These are phyloP conservation scores for Gynochthodes officinalis DNA, from an alignment of 257 asterid genomes.

Conservation along the genomic window DNA sequence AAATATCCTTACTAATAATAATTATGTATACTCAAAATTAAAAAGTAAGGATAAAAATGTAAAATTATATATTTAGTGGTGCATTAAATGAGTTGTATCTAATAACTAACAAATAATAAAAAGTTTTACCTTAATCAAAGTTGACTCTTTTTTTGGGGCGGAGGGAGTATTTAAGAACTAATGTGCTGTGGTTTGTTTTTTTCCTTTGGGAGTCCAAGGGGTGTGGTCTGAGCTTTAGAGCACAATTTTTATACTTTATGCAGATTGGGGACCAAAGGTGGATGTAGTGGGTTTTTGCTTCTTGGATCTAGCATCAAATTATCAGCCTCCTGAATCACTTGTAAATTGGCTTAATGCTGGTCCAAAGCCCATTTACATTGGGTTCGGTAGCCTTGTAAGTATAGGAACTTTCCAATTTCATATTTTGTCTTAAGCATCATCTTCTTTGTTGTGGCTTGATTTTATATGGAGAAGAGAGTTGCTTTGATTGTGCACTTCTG, in stretches of 20 bases:
- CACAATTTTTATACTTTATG: constrained; percentile 30
- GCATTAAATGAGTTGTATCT: too few species aligned
- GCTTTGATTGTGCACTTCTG: neutral
- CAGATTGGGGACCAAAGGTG: constrained; percentile 97
- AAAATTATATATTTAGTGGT: too few species aligned
- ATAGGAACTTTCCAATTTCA: constrained; percentile 16
- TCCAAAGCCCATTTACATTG: constrained; percentile 79
- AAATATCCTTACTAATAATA: too few species aligned
- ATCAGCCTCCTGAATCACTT: constrained; percentile 83
- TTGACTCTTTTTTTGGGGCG: too few species aligned
- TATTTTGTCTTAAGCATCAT: constrained; percentile 11
- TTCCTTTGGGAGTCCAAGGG: neutral
- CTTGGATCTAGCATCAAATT: constrained; percentile 92
- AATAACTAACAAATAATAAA: too few species aligned
- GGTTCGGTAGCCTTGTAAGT: constrained; percentile 90
- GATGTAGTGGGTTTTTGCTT: constrained; percentile 99
- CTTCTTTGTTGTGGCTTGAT: constrained; percentile 7
- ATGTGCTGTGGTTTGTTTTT: neutral
- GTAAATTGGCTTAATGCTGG: constrained; percentile 85
- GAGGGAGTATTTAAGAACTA: neutral
- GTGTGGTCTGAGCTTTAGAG: constrained; percentile 11
- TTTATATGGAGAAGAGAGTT: neutral
- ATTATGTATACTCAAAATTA: too few species aligned
- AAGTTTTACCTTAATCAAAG: too few species aligned
- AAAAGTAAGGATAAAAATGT: too few species aligned